A percentile compares a stretch with the other conserved stretches of the same genome.
Conservation (phyloP, 345 rosid species). For the Populus euphratica region DNA sequence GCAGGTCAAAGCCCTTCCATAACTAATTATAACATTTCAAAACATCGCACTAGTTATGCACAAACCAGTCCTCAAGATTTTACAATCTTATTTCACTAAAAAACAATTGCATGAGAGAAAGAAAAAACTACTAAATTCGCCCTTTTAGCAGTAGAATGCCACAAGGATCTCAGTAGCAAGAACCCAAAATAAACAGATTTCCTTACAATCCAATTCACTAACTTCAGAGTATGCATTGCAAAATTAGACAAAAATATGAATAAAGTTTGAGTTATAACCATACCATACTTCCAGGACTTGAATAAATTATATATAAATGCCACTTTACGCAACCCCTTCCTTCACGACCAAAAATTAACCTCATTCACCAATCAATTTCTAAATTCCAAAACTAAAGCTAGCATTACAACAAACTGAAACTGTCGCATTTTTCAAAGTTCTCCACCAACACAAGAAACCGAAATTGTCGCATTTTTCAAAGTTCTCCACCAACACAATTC, state of each 20-base stretch:
- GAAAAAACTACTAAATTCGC: background rate
- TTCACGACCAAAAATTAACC: background rate
- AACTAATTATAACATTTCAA: background rate
- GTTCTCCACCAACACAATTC: background rate
- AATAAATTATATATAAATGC: background rate
- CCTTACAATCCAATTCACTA: background rate
- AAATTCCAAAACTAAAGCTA: background rate
- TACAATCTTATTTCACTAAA: background rate
- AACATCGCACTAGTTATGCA: background rate
- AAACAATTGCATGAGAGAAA: background rate
- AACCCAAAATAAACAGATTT: background rate
- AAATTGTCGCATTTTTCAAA: background rate
- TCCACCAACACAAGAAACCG: background rate
- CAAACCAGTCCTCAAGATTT: background rate
- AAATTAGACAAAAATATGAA: background rate
- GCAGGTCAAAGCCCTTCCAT: background rate
- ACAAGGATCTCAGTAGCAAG: background rate
- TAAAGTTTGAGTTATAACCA: background rate
- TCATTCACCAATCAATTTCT: background rate
- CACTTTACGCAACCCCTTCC: background rate
- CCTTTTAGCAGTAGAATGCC: background rate
- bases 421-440: background rate
- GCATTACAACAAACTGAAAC: background rate
- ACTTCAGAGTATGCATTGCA: background rate
- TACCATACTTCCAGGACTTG: background rate